Conservation (phyloP, 345 rosid species). For the Garcia nutans region DNA sequence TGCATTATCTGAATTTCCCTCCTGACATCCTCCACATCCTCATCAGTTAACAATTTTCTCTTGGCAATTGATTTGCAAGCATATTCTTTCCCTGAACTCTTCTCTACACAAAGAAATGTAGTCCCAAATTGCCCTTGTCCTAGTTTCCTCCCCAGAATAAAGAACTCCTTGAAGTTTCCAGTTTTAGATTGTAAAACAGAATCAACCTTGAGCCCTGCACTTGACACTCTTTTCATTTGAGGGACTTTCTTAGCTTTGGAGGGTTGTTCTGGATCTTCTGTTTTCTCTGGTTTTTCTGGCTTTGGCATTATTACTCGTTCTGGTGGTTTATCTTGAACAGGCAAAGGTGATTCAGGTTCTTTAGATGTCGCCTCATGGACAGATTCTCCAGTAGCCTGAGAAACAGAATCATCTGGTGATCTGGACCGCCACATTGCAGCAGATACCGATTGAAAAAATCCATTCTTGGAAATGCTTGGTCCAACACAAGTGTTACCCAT, state of each 20-base stretch:
- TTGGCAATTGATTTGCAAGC: conserved; percentile 38
- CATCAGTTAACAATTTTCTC: conserved; percentile 30
- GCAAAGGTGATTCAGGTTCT: conserved; percentile 46
- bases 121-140: conserved; percentile 35
- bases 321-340: conserved; percentile 72
- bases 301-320: conserved; percentile 54
- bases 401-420: conserved; percentile 20
- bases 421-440: conserved; percentile 30
- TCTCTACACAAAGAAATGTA: conserved; percentile 29
- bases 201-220: conserved; percentile 28
- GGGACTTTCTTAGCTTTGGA: conserved; percentile 20
- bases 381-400: conserved; percentile 34
- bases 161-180: conserved; percentile 28
- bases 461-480: conserved; percentile 29
- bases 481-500: conserved; percentile 38
- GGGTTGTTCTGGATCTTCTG: conserved; percentile 19
- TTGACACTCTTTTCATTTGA: conserved; percentile 21
- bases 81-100: conserved; percentile 20
- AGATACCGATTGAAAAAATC: conserved; percentile 26
- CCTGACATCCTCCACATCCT: conserved; percentile 36
- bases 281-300: conserved; percentile 23
- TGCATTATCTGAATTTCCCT: conserved; percentile 38
- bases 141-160: conserved; percentile 31
- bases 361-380: conserved; percentile 33
- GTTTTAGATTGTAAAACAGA: conserved; percentile 27